Percentiles rank a stretch among this genome's conserved stretches.
Evolutionary conservation across 805 yeast genomes (phyloP).

Genomic region (Kodamaea hsintzibuensis): DNA sequence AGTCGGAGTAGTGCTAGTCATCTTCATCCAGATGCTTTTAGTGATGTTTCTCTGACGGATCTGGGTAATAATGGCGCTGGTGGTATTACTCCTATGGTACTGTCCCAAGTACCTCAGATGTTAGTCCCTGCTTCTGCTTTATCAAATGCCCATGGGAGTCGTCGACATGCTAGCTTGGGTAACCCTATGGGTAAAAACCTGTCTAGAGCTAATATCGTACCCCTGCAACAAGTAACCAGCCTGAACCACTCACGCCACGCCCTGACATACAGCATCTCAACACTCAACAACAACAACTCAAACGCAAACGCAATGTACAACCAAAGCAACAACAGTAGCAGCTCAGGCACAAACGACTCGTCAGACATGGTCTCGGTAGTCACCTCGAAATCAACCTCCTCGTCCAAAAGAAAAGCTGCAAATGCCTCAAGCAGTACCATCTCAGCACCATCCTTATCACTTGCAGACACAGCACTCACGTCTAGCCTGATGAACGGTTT

Average conservation of each 20-base stretch:
- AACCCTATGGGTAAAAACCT: constrained; percentile 14
- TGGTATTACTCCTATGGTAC: constrained; percentile 1
- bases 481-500: constrained; percentile 22
- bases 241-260: constrained; percentile 42
- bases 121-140: not conserved
- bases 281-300: constrained; percentile 13
- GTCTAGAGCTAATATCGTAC: constrained; percentile 24
- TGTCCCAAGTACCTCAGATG: constrained; percentile 10
- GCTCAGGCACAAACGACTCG: not conserved
- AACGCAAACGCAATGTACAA: constrained; percentile 9
- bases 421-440: constrained; percentile 15
- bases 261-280: constrained; percentile 39
- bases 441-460: constrained; percentile 13
- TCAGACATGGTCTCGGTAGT: constrained; percentile 17
- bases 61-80: constrained; percentile 13
- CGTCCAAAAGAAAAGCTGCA: constrained; percentile 14
- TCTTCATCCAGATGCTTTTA: constrained; percentile 18
- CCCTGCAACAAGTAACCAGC: constrained; percentile 29
- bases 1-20: constrained; percentile 15
- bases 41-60: constrained; percentile 36
- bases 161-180: constrained; percentile 7
- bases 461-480: constrained; percentile 19
- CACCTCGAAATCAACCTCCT: constrained; percentile 9
- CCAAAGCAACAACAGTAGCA: constrained; percentile 6
- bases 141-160: not conserved